A percentile compares a stretch with the other conserved stretches of the same genome.
Evolutionary conservation across 108 stramenopile species (phyloP).

Genomic region (Skeletonema costatum): DNA sequence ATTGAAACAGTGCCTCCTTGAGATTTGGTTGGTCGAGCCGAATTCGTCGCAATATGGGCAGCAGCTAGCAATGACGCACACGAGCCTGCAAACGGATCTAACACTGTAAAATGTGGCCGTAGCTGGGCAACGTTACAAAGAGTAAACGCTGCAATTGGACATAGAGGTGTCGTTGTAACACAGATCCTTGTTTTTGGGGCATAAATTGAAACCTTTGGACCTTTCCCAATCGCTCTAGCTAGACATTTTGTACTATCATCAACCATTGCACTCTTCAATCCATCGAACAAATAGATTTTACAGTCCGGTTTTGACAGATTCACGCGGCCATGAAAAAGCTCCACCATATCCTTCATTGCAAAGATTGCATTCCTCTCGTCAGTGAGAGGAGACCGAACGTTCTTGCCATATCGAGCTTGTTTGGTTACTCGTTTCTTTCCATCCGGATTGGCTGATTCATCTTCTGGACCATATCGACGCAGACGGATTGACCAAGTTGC

Average conservation of each 20-base stretch:
- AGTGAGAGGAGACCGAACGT: conserved; percentile 63
- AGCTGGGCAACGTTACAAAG: conserved; percentile 77
- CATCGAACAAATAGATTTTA: conserved; percentile 81
- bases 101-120: conserved; percentile 33
- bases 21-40: conserved; percentile 4
- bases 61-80: conserved; percentile 82
- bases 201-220: conserved; percentile 61
- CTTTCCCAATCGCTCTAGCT: conserved; percentile 64
- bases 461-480: conserved; percentile 55
- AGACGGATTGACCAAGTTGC: conserved; percentile 81
- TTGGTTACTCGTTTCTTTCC: background rate
- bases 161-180: conserved; percentile 84
- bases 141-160: conserved; percentile 79
- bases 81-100: conserved; percentile 87
- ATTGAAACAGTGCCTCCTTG: conserved; percentile 67
- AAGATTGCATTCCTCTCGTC: conserved; percentile 63
- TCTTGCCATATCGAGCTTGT: conserved; percentile 65
- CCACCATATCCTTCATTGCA: conserved; percentile 58
- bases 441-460: background rate
- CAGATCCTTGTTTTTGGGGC: conserved; percentile 84
- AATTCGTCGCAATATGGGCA: conserved; percentile 67
- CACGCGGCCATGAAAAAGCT: conserved; percentile 66
- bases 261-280: conserved; percentile 35
- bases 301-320: conserved; percentile 70
- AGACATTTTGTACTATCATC: conserved; percentile 34